These are phyloP conservation scores for Macadamia tetraphylla DNA, from an alignment of 164 flowering plant species.

Conservation along the genomic window DNA sequence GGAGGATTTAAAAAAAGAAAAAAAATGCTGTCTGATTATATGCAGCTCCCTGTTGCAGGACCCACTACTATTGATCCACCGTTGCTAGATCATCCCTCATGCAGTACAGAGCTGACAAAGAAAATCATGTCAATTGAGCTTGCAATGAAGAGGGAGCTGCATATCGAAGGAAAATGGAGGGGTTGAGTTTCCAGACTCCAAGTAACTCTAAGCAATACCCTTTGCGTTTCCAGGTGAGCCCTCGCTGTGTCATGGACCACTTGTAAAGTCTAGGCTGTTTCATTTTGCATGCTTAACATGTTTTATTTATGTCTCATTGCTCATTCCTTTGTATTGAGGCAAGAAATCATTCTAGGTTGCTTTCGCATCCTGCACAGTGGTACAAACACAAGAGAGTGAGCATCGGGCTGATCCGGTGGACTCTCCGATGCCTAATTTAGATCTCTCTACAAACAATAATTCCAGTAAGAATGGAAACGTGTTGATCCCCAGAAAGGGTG, in stretches of 20 bases:
- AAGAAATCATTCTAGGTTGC: too few relatives aligned
- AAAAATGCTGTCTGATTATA: neutral
- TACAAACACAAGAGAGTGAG: too few relatives aligned
- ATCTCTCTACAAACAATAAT: too few relatives aligned
- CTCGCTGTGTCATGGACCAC: too few relatives aligned
- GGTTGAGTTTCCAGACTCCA: neutral
- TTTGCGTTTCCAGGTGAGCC: constrained; percentile 17
- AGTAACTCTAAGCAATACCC: constrained; percentile 6
- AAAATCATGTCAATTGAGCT: constrained; percentile 22
- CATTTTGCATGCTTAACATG: too few relatives aligned
- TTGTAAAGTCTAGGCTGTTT: too few relatives aligned
- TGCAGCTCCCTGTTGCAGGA: neutral
- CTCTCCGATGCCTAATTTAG: too few relatives aligned
- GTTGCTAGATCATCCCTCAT: neutral
- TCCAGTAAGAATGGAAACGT: too few relatives aligned
- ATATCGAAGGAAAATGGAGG: constrained; percentile 18
- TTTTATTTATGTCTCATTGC: neutral
- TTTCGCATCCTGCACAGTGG: too few relatives aligned
- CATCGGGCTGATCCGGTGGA: too few relatives aligned
- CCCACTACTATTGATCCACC: neutral
- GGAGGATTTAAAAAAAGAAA: neutral
- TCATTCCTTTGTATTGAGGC: too few relatives aligned
- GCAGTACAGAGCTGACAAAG: neutral
- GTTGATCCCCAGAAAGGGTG: too few relatives aligned
- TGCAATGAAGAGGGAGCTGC: constrained; percentile 33